These are phyloP conservation scores for Malus asiatica DNA, from an alignment of 306 rosid genomes.

Conservation along the genomic window DNA sequence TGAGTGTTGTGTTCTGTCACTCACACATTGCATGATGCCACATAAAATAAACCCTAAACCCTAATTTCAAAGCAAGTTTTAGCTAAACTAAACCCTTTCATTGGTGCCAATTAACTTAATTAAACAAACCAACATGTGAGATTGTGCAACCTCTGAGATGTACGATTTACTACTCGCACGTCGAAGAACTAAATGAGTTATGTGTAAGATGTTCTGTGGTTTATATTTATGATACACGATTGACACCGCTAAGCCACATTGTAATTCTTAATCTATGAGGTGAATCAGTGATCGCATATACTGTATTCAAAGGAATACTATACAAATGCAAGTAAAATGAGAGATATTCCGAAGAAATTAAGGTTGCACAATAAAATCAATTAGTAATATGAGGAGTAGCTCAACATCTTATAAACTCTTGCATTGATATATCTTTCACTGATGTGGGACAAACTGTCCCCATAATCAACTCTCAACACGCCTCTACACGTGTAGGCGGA, in stretches of 20 bases:
- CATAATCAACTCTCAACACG: too few relatives aligned
- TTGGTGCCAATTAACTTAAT: slow-evolving; percentile 14
- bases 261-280: neutral
- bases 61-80: slow-evolving; percentile 2
- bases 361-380: too few relatives aligned
- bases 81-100: slow-evolving; percentile 12
- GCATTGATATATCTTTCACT: too few relatives aligned
- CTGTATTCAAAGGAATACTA: neutral
- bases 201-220: slow-evolving; percentile 7
- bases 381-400: too few relatives aligned
- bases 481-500: too few relatives aligned
- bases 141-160: slow-evolving; percentile 13
- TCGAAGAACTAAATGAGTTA: slow-evolving; percentile 13
- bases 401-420: too few relatives aligned
- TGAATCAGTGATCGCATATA: too few relatives aligned
- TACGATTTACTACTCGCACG: neutral
- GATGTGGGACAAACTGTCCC: too few relatives aligned
- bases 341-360: too few relatives aligned
- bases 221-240: neutral
- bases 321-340: neutral
- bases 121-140: slow-evolving; percentile 7
- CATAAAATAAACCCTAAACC: neutral
- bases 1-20: slow-evolving; percentile 30
- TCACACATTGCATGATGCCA: slow-evolving; percentile 16
- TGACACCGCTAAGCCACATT: neutral